Conservation (phyloP, 2,329 filamentous ascomycete species). For the Microsporum audouinii region DNA sequence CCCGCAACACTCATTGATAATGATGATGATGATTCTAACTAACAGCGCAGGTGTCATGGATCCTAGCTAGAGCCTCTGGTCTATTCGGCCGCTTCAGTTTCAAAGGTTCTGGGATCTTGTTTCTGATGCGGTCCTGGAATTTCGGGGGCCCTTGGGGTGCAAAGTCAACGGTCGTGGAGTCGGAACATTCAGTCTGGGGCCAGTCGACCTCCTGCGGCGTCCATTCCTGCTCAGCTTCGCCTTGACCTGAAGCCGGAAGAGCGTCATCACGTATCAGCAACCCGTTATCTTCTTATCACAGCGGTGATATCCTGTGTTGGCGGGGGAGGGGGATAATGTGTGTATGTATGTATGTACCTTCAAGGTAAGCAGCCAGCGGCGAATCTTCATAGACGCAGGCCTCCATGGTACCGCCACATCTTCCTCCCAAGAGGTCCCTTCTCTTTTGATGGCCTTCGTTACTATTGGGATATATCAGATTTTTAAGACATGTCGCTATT, state of each 20-base stretch:
- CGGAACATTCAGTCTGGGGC: slow-evolving; percentile 7
- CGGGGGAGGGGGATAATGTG: neutral
- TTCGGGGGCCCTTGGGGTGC: slow-evolving; percentile 41
- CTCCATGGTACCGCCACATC: slow-evolving; percentile 53
- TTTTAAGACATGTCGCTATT: neutral
- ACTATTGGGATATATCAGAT: neutral
- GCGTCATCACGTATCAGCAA: neutral
- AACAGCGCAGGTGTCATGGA: slow-evolving; percentile 41
- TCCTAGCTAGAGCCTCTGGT: slow-evolving; percentile 25
- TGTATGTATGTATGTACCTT: slow-evolving; percentile 49
- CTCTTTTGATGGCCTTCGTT: neutral
- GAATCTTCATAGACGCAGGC: slow-evolving; percentile 75
- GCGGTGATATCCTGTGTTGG: neutral
- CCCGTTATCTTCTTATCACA: neutral
- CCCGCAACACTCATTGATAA: neutral
- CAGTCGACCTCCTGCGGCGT: slow-evolving; percentile 21
- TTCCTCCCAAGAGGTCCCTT: neutral
- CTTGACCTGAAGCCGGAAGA: slow-evolving; percentile 29
- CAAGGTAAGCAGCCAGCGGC: slow-evolving; percentile 77
- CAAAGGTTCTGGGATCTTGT: slow-evolving; percentile 40
- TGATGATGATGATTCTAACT: slow-evolving; percentile 10
- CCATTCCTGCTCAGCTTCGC: slow-evolving; percentile 34
- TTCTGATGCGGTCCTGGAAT: slow-evolving; percentile 39
- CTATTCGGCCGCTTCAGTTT: slow-evolving; percentile 25
- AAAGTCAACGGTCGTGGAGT: slow-evolving; percentile 27